These are phyloP conservation scores for Fusarium sp. DNA, from an alignment of 2,329 filamentous ascomycete species.

Conservation along the genomic window DNA sequence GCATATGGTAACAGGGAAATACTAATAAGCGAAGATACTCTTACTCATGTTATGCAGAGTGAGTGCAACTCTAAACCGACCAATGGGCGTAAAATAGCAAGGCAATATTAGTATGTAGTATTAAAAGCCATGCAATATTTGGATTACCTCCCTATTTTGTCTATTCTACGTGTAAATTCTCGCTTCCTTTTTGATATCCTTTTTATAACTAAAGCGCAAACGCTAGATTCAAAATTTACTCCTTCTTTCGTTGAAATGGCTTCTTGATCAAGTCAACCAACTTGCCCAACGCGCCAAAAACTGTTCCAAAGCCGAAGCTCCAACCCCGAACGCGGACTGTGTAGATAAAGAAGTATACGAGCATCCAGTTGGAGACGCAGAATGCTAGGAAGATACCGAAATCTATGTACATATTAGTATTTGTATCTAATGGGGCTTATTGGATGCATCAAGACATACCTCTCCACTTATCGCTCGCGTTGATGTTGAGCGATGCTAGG, in stretches of 20 bases:
- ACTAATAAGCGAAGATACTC: too few species aligned
- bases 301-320: slow-evolving; percentile 73
- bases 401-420: slow-evolving; percentile 45
- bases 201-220: neutral
- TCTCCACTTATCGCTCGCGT: slow-evolving; percentile 72
- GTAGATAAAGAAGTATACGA: slow-evolving; percentile 84
- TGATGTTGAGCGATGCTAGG: slow-evolving; percentile 67
- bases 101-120: neutral
- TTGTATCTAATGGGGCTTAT: neutral
- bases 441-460: slow-evolving; percentile 14
- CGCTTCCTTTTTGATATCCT: neutral
- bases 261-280: slow-evolving; percentile 38
- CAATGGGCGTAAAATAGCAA: neutral
- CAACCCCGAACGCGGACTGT: slow-evolving; percentile 77
- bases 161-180: neutral
- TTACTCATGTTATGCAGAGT: neutral
- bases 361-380: slow-evolving; percentile 75
- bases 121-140: neutral
- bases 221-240: neutral
- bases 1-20: too few species aligned
- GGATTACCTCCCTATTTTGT: neutral
- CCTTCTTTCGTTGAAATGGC: slow-evolving; percentile 39
- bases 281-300: slow-evolving; percentile 40
- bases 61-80: neutral
- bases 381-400: slow-evolving; percentile 82